Percentiles rank a stretch among this genome's conserved stretches.
Conservation (phyloP, 2,329 filamentous ascomycete species). For the Arthrocladium fulminans region DNA sequence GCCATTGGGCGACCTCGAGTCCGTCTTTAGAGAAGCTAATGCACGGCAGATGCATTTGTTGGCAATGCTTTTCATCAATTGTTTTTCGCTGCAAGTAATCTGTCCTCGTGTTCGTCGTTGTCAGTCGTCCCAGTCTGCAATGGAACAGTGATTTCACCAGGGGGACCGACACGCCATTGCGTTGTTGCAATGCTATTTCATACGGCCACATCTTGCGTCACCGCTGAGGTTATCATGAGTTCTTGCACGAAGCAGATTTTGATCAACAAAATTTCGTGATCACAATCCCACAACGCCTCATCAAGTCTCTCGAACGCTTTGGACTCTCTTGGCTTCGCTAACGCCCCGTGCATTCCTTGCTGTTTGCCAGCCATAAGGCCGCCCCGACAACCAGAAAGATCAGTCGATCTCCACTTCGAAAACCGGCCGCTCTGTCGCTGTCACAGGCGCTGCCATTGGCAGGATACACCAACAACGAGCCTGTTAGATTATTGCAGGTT, state of each 20-base stretch:
- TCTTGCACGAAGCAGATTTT: slow-evolving; percentile 3
- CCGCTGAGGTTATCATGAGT: background rate
- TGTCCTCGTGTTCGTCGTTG: slow-evolving; percentile 6
- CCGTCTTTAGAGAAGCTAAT: slow-evolving; percentile 3
- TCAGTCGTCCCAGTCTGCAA: background rate
- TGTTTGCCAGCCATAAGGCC: background rate
- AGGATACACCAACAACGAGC: background rate
- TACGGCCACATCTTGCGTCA: slow-evolving; percentile 10
- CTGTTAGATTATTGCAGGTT: background rate
- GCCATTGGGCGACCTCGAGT: slow-evolving; percentile 4
- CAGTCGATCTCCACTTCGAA: slow-evolving; percentile 4
- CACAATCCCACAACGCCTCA: background rate
- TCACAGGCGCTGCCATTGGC: slow-evolving; percentile 6
- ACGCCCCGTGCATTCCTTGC: background rate
- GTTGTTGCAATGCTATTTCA: slow-evolving; percentile 5
- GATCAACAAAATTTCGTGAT: slow-evolving; percentile 1
- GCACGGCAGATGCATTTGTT: slow-evolving; percentile 9
- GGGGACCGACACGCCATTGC: background rate
- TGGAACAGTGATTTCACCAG: background rate
- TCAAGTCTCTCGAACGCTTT: background rate
- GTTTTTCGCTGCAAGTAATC: slow-evolving; percentile 7
- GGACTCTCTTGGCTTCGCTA: background rate
- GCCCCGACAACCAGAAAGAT: background rate
- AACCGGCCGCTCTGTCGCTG: slow-evolving; percentile 1
- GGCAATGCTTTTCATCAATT: slow-evolving; percentile 8